Percentiles rank a stretch among this genome's conserved stretches.
phyloP scores from a whole-genome alignment of 2,329 filamentous ascomycete genomes.

The Diaporthe citrichinensis region DNA sequence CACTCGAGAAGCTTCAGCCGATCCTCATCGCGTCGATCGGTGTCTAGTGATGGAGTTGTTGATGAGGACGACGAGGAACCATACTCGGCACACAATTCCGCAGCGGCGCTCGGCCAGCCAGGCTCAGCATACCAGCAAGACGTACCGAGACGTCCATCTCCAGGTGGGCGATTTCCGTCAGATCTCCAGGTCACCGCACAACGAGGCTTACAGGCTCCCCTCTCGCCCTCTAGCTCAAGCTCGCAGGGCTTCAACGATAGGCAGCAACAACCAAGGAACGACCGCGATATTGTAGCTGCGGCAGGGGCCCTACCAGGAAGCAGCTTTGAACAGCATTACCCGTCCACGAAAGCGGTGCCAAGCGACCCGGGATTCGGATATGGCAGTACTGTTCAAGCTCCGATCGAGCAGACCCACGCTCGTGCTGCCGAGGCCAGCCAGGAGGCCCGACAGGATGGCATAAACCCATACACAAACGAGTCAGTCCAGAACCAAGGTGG shows the following conservation, averaged over 20 bases:
- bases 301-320: conserved; percentile 68
- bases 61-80: conserved; percentile 81
- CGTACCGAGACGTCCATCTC: conserved; percentile 78
- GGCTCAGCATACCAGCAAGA: conserved; percentile 59
- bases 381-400: conserved; percentile 60
- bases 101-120: conserved; percentile 64
- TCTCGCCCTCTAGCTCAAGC: conserved; percentile 86
- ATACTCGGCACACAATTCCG: conserved; percentile 69
- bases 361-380: conserved; percentile 53
- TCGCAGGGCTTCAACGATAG: conserved; percentile 66
- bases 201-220: conserved; percentile 84
- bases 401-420: conserved; percentile 64
- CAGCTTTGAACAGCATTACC: conserved; percentile 54
- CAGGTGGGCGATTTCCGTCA: conserved; percentile 97
- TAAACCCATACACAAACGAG: conserved; percentile 70
- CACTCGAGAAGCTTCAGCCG: conserved; percentile 85
- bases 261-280: conserved; percentile 48
- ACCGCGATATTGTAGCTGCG: conserved; percentile 72
- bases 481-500: conserved; percentile 48
- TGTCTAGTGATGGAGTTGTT: conserved; percentile 82
- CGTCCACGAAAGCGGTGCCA: conserved; percentile 25
- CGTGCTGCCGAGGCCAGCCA: conserved; percentile 65
- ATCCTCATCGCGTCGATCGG: conserved; percentile 67
- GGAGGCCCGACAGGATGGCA: conserved; percentile 66
- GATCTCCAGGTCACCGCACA: conserved; percentile 86